phyloP scores from a whole-genome alignment of 2,329 filamentous ascomycete genomes.

The Cladosporium sp. region DNA sequence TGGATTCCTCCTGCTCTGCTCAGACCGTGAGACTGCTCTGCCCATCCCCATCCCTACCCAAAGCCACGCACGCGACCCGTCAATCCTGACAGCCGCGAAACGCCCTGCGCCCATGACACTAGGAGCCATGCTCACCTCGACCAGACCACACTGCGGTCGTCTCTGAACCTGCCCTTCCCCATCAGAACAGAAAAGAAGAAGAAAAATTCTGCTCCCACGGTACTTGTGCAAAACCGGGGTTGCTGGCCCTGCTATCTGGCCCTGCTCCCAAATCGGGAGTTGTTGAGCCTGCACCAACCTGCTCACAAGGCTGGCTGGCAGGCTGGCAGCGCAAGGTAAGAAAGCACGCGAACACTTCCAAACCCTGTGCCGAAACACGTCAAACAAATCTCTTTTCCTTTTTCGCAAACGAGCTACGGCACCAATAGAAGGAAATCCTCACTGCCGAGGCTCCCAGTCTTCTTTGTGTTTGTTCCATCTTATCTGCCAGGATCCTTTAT shows the following conservation, averaged over 20 bases:
- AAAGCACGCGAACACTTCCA: not conserved
- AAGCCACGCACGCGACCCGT: slow-evolving; percentile 8
- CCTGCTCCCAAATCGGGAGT: not conserved
- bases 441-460: too few relatives aligned
- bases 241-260: not conserved
- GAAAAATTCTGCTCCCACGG: too few relatives aligned
- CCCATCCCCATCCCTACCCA: slow-evolving; percentile 1
- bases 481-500: not conserved
- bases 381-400: slow-evolving; percentile 1
- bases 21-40: not conserved
- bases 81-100: slow-evolving; percentile 5
- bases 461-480: too few relatives aligned
- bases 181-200: not conserved
- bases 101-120: not conserved
- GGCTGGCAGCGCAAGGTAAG: slow-evolving; percentile 2
- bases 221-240: not conserved
- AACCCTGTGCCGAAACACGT: slow-evolving; percentile 8
- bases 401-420: slow-evolving; percentile 7
- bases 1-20: too few relatives aligned
- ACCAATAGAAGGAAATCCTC: too few relatives aligned
- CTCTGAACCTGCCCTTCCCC: not conserved
- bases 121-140: too few relatives aligned
- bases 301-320: slow-evolving; percentile 6
- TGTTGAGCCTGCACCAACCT: slow-evolving; percentile 1
- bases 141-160: not conserved